Evolutionary conservation across 345 rosid genomes (phyloP).

Genomic region (Cardamine occulta): DNA sequence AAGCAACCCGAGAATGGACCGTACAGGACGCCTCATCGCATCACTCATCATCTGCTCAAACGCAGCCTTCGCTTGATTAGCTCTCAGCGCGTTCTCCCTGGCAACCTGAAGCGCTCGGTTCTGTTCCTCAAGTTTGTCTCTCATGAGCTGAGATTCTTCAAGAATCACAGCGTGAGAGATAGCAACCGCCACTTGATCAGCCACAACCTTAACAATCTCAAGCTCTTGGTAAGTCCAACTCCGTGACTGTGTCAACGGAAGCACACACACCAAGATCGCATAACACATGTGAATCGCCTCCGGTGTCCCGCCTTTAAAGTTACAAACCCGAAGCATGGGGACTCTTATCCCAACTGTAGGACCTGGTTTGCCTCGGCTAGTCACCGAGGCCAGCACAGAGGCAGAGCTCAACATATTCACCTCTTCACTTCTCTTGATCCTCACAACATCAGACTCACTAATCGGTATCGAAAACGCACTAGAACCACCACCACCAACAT

Average conservation of each 20-base stretch:
- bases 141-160: conserved; percentile 91
- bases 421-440: conserved; percentile 65
- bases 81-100: conserved; percentile 76
- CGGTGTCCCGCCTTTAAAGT: conserved; percentile 94
- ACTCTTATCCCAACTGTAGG: conserved; percentile 87
- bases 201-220: conserved; percentile 87
- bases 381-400: conserved; percentile 67
- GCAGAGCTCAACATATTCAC: conserved; percentile 61
- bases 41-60: conserved; percentile 87
- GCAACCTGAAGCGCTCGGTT: conserved; percentile 75
- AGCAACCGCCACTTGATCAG: conserved; percentile 97
- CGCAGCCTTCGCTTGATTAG: conserved; percentile 73
- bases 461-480: conserved; percentile 54
- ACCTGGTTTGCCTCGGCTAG: conserved; percentile 61
- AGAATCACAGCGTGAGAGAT: conserved; percentile 94
- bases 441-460: conserved; percentile 69
- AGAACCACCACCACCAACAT: conserved; percentile 11
- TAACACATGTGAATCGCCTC: conserved; percentile 71
- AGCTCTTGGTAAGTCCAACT: conserved; percentile 76
- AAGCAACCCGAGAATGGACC: conserved; percentile 69
- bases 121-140: conserved; percentile 82
- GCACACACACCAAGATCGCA: conserved; percentile 83
- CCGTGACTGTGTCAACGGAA: conserved; percentile 61
- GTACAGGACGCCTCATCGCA: conserved; percentile 83
- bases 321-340: conserved; percentile 86